Conservation (phyloP, 352 stramenopile species). For the Phytophthora citricola region DNA sequence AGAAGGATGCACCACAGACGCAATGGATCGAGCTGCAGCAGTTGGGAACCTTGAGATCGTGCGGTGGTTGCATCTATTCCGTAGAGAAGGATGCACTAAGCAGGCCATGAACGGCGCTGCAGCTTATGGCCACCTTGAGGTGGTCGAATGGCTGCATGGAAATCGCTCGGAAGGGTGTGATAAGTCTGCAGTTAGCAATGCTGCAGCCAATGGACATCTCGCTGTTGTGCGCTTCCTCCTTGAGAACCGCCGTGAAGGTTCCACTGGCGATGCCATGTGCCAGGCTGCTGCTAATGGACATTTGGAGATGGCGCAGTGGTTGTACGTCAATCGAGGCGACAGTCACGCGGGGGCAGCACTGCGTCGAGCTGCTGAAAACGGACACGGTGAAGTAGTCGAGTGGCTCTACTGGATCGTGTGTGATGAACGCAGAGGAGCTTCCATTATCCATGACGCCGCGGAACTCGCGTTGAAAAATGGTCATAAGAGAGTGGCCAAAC, state of each 20-base stretch:
- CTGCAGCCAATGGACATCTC: conserved; percentile 22
- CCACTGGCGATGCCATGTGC: conserved; percentile 21
- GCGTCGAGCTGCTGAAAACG: conserved; percentile 20
- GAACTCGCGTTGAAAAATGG: conserved; percentile 22
- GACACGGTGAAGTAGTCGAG: conserved; percentile 13
- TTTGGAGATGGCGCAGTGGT: conserved; percentile 21
- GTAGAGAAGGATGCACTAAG: conserved; percentile 24
- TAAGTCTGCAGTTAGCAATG: conserved; percentile 9
- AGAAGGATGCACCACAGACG: conserved; percentile 17
- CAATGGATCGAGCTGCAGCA: conserved; percentile 25
- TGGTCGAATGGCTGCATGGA: conserved; percentile 22
- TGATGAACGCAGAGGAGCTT: conserved; percentile 18
- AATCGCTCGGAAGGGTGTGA: conserved; percentile 15
- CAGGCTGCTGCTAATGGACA: conserved; percentile 20
- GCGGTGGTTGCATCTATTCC: conserved; percentile 11
- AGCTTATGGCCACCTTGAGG: conserved; percentile 13
- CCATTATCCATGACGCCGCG: conserved; percentile 16
- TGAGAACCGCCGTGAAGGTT: conserved; percentile 24
- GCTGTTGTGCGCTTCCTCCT: conserved; percentile 21
- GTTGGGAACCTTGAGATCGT: conserved; percentile 21
- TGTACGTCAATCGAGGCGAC: conserved; percentile 22
- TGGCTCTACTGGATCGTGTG: conserved; percentile 30
- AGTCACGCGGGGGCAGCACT: conserved; percentile 16
- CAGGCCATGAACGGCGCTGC: conserved; percentile 25
- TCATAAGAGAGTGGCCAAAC: conserved; percentile 2